Evolutionary conservation across 2,329 filamentous ascomycete species (phyloP).

Genomic region (Phialophora tarda): DNA sequence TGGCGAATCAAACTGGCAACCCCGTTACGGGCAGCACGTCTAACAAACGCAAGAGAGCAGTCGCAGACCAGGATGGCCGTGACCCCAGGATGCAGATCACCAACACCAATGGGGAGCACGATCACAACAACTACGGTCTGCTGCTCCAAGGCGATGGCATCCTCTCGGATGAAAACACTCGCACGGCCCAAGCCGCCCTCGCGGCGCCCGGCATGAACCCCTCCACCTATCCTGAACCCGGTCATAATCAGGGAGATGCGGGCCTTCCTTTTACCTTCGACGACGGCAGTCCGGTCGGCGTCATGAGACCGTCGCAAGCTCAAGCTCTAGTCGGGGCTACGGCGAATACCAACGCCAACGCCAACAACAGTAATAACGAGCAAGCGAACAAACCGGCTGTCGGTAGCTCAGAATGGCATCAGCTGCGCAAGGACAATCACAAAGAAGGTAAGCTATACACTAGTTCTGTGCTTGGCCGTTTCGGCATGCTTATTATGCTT

Average conservation of each 20-base stretch:
- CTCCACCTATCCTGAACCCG: slow-evolving; percentile 52
- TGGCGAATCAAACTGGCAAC: slow-evolving; percentile 23
- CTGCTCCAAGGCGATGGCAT: slow-evolving; percentile 57
- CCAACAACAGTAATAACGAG: slow-evolving; percentile 8
- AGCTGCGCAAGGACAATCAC: slow-evolving; percentile 94
- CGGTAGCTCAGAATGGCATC: slow-evolving; percentile 98
- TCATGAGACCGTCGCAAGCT: slow-evolving; percentile 39
- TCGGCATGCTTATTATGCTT: slow-evolving; percentile 3
- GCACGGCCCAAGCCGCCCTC: slow-evolving; percentile 55
- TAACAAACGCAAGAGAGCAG: slow-evolving; percentile 40
- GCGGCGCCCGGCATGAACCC: slow-evolving; percentile 50
- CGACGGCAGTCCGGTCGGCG: slow-evolving; percentile 33
- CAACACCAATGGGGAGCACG: slow-evolving; percentile 39
- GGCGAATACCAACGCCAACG: slow-evolving; percentile 34
- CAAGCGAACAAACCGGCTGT: slow-evolving; percentile 76
- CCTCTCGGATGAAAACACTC: slow-evolving; percentile 49
- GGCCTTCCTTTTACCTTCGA: slow-evolving; percentile 28
- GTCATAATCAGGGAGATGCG: slow-evolving; percentile 46
- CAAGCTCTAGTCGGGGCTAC: slow-evolving; percentile 47
- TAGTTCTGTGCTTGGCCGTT: background rate
- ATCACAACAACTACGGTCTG: slow-evolving; percentile 51
- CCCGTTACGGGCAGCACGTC: slow-evolving; percentile 15
- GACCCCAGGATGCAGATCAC: slow-evolving; percentile 33
- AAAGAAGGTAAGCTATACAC: slow-evolving; percentile 75
- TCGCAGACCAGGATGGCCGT: slow-evolving; percentile 34